These are phyloP conservation scores for Arctium minus DNA, from an alignment of 129 eudicot genomes.

Conservation along the genomic window DNA sequence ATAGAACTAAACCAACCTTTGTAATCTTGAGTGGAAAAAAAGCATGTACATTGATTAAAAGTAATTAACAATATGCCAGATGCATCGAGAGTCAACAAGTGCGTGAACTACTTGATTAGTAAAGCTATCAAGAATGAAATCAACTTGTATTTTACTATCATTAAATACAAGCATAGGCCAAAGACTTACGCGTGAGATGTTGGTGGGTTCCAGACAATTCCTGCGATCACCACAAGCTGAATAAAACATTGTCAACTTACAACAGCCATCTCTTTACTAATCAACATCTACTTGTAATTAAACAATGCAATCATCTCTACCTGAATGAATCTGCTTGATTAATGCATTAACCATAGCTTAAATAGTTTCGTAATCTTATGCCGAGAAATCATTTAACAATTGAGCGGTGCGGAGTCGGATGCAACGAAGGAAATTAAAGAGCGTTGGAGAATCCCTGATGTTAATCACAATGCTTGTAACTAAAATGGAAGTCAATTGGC, in stretches of 20 bases:
- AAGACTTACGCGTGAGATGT: slow-evolving; percentile 93
- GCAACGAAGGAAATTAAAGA: too few relatives aligned
- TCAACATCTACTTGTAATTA: neutral
- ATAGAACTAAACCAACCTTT: neutral
- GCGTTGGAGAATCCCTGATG: too few relatives aligned
- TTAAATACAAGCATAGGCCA: slow-evolving; percentile 10
- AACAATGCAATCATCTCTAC: neutral
- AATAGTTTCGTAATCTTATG: neutral
- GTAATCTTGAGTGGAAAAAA: neutral
- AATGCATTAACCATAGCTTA: neutral
- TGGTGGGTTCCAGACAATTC: slow-evolving; percentile 95
- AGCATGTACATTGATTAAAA: neutral
- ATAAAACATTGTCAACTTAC: slow-evolving; percentile 19
- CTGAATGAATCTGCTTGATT: neutral
- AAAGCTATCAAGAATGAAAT: neutral
- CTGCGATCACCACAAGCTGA: slow-evolving; percentile 96
- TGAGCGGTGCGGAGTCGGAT: too few relatives aligned
- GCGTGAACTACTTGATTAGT: neutral
- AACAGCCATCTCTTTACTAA: neutral
- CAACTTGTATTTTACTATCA: slow-evolving; percentile 10
- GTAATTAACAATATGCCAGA: neutral
- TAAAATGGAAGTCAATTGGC: too few relatives aligned
- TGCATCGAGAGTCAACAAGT: neutral
- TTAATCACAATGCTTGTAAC: too few relatives aligned
- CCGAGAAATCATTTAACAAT: neutral